Evolutionary conservation across 768 basidiomycete genomes (phyloP).

Genomic region (Paxillus involutus): DNA sequence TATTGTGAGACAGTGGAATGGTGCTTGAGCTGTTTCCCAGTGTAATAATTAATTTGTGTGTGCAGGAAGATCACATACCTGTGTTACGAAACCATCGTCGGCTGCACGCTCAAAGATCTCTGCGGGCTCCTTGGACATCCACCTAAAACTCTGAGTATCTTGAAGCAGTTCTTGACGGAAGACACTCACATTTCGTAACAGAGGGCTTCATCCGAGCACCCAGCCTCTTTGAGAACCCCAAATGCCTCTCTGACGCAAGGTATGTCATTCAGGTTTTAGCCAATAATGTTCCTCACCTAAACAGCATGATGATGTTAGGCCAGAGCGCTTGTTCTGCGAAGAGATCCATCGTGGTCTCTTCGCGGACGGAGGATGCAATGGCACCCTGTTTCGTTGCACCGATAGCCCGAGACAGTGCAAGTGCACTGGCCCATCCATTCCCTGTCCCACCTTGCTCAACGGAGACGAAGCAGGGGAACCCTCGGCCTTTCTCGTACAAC

Average conservation of each 20-base stretch:
- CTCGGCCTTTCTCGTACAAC: constrained; percentile 56
- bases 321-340: constrained; percentile 67
- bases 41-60: neutral
- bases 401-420: constrained; percentile 56
- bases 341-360: constrained; percentile 66
- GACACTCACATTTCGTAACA: constrained; percentile 59
- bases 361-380: constrained; percentile 58
- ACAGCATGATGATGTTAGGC: constrained; percentile 67
- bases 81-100: constrained; percentile 62
- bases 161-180: neutral
- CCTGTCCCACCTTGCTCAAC: constrained; percentile 62
- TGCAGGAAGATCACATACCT: constrained; percentile 33
- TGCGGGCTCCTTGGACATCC: constrained; percentile 73
- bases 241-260: constrained; percentile 53
- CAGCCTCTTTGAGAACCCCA: constrained; percentile 59
- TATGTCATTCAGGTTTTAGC: neutral
- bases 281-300: constrained; percentile 37
- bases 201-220: constrained; percentile 65
- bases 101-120: constrained; percentile 69
- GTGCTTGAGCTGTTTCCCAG: constrained; percentile 47
- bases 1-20: constrained; percentile 64
- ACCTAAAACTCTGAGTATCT: constrained; percentile 36
- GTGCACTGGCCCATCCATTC: constrained; percentile 42
- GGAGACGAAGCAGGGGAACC: constrained; percentile 66
- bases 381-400: constrained; percentile 65